A percentile compares a stretch with the other conserved stretches of the same genome.
phyloP scores from a whole-genome alignment of 169 alveolate genomes.

The Cryptosporidium canis region DNA sequence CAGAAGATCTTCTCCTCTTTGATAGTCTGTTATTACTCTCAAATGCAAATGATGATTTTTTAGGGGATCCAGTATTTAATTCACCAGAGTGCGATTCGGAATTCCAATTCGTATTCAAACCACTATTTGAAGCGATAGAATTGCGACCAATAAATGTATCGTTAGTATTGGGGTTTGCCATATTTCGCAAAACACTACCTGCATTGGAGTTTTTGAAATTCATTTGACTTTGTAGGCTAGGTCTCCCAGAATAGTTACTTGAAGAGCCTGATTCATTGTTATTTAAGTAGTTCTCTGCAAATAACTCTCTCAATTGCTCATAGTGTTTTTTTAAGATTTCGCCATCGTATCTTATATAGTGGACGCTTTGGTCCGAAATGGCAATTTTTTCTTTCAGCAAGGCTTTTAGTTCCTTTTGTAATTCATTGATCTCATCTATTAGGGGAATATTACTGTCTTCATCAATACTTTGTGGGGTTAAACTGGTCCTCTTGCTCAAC shows the following conservation, averaged over 20 bases:
- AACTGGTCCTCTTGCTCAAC: background rate
- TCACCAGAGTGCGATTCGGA: background rate
- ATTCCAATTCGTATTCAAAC: background rate
- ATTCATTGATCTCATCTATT: slow-evolving; percentile 17
- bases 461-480: background rate
- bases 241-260: slow-evolving; percentile 44
- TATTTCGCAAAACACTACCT: background rate
- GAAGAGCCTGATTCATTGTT: background rate
- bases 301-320: slow-evolving; percentile 54
- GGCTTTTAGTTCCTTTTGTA: slow-evolving; percentile 37
- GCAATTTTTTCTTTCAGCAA: slow-evolving; percentile 48
- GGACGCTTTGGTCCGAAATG: slow-evolving; percentile 66
- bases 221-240: background rate
- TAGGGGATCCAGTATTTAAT: background rate
- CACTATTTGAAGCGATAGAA: background rate
- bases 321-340: slow-evolving; percentile 52
- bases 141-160: background rate
- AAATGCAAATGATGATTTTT: background rate
- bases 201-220: slow-evolving; percentile 6
- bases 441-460: background rate
- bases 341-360: slow-evolving; percentile 70
- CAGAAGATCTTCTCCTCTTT: slow-evolving; percentile 29
- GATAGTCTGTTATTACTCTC: background rate
- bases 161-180: background rate
- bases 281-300: background rate